Evolutionary conservation across 352 stramenopile genomes (phyloP).

Genomic region (Globisporangium uncinulatum): DNA sequence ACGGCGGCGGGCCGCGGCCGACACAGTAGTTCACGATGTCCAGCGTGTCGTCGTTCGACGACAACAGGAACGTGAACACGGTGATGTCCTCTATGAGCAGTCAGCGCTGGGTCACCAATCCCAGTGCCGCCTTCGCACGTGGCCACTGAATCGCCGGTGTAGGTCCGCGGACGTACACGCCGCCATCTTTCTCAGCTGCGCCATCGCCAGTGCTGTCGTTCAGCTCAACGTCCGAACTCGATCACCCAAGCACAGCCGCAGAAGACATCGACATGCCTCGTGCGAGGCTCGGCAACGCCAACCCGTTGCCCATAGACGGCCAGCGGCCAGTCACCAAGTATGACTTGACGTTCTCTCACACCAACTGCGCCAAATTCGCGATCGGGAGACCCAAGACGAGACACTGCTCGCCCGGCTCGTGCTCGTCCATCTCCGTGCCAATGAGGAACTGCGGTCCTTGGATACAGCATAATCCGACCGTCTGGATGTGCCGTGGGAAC

Average conservation of each 20-base stretch:
- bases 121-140: conserved; percentile 52
- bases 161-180: conserved; percentile 30
- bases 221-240: conserved; percentile 22
- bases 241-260: conserved; percentile 23
- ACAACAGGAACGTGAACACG: conserved; percentile 50
- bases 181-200: conserved; percentile 34
- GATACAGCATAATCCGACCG: conserved; percentile 42
- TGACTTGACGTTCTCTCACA: conserved; percentile 30
- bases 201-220: conserved; percentile 10
- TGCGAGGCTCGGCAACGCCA: conserved; percentile 77
- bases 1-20: conserved; percentile 43
- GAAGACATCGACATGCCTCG: conserved; percentile 78
- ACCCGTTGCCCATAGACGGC: conserved; percentile 77
- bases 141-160: conserved; percentile 64
- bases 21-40: conserved; percentile 47
- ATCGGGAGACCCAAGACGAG: conserved; percentile 60
- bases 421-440: conserved; percentile 14
- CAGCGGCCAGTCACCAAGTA: conserved; percentile 58
- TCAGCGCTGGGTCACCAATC: conserved; percentile 39
- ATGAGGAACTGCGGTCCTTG: conserved; percentile 62
- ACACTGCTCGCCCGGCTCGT: conserved; percentile 23
- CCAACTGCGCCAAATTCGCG: conserved; percentile 24
- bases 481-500: conserved; percentile 47
- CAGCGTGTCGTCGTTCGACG: conserved; percentile 63
- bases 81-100: conserved; percentile 65